Evolutionary conservation across 495 filamentous ascomycete species (phyloP), one percentile per base, ranked within the genome.

Genomic region (Penicillium antarcticum): DNA sequence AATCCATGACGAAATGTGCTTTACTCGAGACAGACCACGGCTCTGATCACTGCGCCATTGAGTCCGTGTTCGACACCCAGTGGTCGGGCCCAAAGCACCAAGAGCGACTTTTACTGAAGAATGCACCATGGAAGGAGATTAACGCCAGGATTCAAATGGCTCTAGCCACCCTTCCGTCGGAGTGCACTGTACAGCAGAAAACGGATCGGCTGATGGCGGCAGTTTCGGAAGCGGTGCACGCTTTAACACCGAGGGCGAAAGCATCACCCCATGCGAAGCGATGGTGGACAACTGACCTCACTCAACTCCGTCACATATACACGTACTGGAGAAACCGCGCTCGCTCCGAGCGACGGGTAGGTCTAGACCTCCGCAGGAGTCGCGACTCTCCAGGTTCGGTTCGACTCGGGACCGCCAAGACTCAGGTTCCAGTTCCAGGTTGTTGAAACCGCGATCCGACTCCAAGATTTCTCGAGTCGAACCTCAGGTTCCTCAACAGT

Each of bases 41-140:
- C 17, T 72, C 69, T 12, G 66, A 72, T 35, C 59, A 70, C 47
- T 10, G 47, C 37, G 44, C 67, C 10, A 69, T 72, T 55, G 43
- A 62, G 45, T 62, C 60, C 10, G 53, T 57, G 13, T 61, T 71
- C 50, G 43, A 62, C 35, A 51, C 53, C 4, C 45, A 46, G n/a
- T 43, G 34, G 48, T n/a, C 49, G 16, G 33, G 44, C 23, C 50
- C 42, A 41, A 52, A 41, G 40, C 41, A 47, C 18, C 23, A 45
- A 40, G 64, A 57, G 17, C 42, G 58, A 57, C 58, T 68, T 21
- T 55, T 66, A 13, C 45, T 63, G 8, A 67, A 67, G 45, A 66
- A 67, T 36, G 63, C 63, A 18, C 58, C 46, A 44, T 67, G 52
- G 59, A 61, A 62, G 31, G 56, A 57, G 40, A 52, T 61, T 9